Evolutionary conservation across 164 flowering plant genomes (phyloP).

Genomic region (Magnolia kwangsiensis): DNA sequence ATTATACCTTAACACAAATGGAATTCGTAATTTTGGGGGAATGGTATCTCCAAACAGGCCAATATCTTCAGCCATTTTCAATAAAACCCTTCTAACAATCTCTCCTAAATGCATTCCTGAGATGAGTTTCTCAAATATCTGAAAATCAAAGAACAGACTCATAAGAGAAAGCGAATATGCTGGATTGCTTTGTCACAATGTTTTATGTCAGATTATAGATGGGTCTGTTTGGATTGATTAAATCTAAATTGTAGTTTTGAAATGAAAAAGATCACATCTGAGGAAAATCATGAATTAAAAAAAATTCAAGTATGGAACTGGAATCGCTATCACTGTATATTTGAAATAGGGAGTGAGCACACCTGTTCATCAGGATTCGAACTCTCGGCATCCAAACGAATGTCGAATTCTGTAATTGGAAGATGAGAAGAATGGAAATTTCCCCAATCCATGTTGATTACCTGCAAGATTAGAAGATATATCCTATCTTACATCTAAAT

Average conservation of each 20-base stretch:
- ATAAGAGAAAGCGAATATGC: neutral
- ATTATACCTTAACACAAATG: constrained; percentile 44
- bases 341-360: too few species aligned
- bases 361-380: constrained; percentile 54
- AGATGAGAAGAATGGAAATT: constrained; percentile 43
- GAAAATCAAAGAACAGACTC: constrained; percentile 4
- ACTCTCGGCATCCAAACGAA: constrained; percentile 48
- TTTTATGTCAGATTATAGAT: too few species aligned
- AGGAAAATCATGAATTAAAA: neutral
- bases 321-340: too few species aligned
- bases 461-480: constrained; percentile 28
- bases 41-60: constrained; percentile 49
- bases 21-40: constrained; percentile 44
- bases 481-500: too few species aligned
- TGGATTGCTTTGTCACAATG: neutral
- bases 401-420: constrained; percentile 55
- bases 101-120: constrained; percentile 73
- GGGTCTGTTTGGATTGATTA: too few species aligned
- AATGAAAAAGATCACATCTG: neutral
- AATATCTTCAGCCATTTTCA: constrained; percentile 55
- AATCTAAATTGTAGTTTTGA: too few species aligned
- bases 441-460: constrained; percentile 57
- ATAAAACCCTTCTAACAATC: constrained; percentile 51
- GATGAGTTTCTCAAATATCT: constrained; percentile 59
- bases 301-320: too few species aligned